phyloP scores from a whole-genome alignment of 1,284 basidiomycete species.

The Trichosporon coremiiforme region DNA sequence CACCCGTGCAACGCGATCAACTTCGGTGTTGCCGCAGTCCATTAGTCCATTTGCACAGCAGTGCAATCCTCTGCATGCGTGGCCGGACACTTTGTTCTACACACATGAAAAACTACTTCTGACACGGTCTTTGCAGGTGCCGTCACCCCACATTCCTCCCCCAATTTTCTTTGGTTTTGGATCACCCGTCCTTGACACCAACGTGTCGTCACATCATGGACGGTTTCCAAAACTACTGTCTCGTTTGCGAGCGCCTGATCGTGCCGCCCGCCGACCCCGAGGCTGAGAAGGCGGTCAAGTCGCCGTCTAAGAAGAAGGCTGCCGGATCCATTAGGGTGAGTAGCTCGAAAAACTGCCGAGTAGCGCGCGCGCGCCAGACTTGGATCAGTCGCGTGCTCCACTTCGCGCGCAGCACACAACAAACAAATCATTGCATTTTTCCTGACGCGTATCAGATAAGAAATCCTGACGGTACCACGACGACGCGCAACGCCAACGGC shows the following conservation, averaged over 20 bases:
- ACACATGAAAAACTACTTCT: neutral
- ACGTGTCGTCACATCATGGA: constrained; percentile 27
- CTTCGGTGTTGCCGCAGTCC: neutral
- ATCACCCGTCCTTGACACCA: neutral
- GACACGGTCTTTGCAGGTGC: constrained; percentile 11
- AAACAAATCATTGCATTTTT: no score
- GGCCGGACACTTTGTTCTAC: neutral
- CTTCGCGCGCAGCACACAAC: no score
- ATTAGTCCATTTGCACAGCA: no score
- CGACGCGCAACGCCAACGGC: constrained; percentile 49
- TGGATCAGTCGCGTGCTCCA: neutral
- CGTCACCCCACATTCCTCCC: constrained; percentile 9
- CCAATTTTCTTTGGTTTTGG: neutral
- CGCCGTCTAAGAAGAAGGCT: constrained; percentile 36
- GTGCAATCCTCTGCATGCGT: neutral
- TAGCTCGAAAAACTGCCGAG: constrained; percentile 28
- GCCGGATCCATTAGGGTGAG: constrained; percentile 50
- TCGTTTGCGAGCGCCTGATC: constrained; percentile 51
- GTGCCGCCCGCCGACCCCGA: constrained; percentile 32
- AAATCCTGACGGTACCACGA: constrained; percentile 52
- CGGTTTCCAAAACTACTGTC: constrained; percentile 48
- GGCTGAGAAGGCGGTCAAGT: constrained; percentile 30
- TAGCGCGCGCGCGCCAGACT: no score
- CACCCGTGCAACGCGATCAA: neutral
- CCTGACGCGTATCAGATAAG: constrained; percentile 38